A percentile compares a stretch with the other conserved stretches of the same genome.
These are phyloP conservation scores for Actinomortierella ambigua DNA, from an alignment of 371 early-diverging fungal genomes.

Conservation along the genomic window DNA sequence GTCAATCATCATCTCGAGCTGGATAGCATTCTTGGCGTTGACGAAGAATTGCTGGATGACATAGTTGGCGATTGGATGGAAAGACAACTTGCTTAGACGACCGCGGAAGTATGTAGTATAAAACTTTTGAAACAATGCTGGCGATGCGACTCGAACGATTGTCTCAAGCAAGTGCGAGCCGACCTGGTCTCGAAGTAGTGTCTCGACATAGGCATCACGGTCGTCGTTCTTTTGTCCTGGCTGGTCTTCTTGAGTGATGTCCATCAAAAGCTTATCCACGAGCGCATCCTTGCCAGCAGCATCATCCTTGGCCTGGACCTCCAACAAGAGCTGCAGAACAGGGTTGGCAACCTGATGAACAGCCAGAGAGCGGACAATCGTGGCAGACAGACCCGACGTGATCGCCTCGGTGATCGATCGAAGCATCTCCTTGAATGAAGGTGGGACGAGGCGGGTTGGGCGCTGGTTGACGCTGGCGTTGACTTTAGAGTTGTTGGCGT, in stretches of 20 bases:
- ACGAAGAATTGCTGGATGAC: constrained; percentile 78
- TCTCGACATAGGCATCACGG: constrained; percentile 64
- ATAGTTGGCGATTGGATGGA: constrained; percentile 81
- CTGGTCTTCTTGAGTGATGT: constrained; percentile 57
- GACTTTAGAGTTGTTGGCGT: constrained; percentile 61
- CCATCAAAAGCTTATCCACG: constrained; percentile 69
- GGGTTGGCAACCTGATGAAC: constrained; percentile 78
- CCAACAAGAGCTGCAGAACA: constrained; percentile 74
- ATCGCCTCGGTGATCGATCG: constrained; percentile 60
- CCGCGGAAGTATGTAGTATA: constrained; percentile 69
- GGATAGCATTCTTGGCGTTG: constrained; percentile 60
- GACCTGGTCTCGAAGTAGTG: constrained; percentile 62
- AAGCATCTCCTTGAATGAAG: constrained; percentile 62
- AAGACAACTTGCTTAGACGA: constrained; percentile 64
- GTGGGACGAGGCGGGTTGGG: constrained; percentile 62
- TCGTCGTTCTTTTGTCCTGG: constrained; percentile 42
- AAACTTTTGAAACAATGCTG: constrained; percentile 66
- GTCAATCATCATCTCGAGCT: constrained; percentile 64
- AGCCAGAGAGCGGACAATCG: constrained; percentile 64
- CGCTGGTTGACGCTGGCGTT: constrained; percentile 34
- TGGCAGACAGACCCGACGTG: constrained; percentile 56
- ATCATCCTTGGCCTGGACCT: constrained; percentile 57
- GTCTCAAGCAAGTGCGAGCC: constrained; percentile 74
- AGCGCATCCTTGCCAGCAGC: constrained; percentile 58
- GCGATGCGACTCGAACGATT: constrained; percentile 61